Evolutionary conservation across 805 yeast species (phyloP), one percentile per base, ranked within the genome.

Genomic region (Yarrowia sp.): DNA sequence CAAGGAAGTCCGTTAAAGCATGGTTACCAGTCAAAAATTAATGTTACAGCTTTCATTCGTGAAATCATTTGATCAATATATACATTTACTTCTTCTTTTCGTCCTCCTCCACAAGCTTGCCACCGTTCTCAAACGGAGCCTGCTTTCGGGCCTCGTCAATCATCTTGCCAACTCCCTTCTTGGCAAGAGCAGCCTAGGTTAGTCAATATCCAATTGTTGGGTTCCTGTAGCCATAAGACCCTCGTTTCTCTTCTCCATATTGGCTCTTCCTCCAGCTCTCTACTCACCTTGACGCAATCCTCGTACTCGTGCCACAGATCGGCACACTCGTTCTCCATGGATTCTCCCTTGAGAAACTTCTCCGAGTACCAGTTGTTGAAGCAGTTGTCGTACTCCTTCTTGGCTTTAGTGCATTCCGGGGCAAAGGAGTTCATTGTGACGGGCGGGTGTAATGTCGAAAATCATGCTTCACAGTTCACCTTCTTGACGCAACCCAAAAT

Each of bases 291-390:
- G 30, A 95, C 86, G 77, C 99, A 95, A n/a, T 85, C 86, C 70
- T 89, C 90, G 75, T 95, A 95, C 63, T 85, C 87, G 66, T 84
- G 83, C 97, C 98, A 95, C 33, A 90, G 82, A 32, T 87, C 93
- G 63, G 90, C 88, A 76, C 99, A 95, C 76, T 93, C 98, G 74
- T 93, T 93, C 70, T 88, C 82, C 56, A 61, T 48, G 46, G 64
- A 44, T 4, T n/a, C 16, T 9, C 64, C 64, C 64, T 61, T 61
- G 46, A 61, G 64, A 14, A 61, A 61, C 56, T 61, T 89, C 70
- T 95, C 98, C 5, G 95, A 86, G 74, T 95, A 95, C 99, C 99
- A 92, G 69, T 83, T 83, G 76, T 92, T 92, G 79, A 95, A 95
- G 75, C 99, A 95, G 71, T 86, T 88, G 73, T 95, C 98, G 73